A percentile compares a stretch with the other conserved stretches of the same genome.
These are phyloP conservation scores for Pichia terricola DNA, from an alignment of 1,139 yeast genomes.

Conservation along the genomic window DNA sequence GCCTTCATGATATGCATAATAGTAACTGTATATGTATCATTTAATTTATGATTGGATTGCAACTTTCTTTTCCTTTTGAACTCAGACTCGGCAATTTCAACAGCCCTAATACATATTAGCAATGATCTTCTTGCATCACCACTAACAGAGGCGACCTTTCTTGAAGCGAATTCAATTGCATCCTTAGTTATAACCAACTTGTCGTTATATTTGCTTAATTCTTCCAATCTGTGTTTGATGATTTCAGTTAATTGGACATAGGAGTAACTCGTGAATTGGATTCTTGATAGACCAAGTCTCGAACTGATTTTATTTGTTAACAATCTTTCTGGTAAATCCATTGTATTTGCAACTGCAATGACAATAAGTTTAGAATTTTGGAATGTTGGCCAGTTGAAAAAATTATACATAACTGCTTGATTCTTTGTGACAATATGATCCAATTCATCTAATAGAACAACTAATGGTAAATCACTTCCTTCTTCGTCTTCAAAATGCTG, in stretches of 20 bases:
- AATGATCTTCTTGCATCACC: slow-evolving; percentile 96
- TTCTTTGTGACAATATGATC: slow-evolving; percentile 84
- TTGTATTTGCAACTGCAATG: slow-evolving; percentile 90
- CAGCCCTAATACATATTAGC: slow-evolving; percentile 81
- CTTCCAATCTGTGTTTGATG: slow-evolving; percentile 59
- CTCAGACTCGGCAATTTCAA: slow-evolving; percentile 72
- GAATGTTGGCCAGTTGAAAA: slow-evolving; percentile 95
- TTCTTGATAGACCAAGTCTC: slow-evolving; percentile 77
- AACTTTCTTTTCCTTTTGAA: slow-evolving; percentile 27
- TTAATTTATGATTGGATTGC: slow-evolving; percentile 26
- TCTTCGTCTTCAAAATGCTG: slow-evolving; percentile 30
- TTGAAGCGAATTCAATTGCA: slow-evolving; percentile 84
- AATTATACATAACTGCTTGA: slow-evolving; percentile 87
- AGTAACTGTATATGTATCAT: slow-evolving; percentile 45
- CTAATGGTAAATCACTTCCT: slow-evolving; percentile 39
- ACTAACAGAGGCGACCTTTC: slow-evolving; percentile 91
- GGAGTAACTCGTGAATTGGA: slow-evolving; percentile 84
- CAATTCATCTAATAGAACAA: slow-evolving; percentile 81
- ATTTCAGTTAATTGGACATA: slow-evolving; percentile 69
- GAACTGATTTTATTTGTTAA: slow-evolving; percentile 85
- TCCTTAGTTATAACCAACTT: slow-evolving; percentile 45
- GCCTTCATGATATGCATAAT: slow-evolving; percentile 71
- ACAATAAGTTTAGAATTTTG: slow-evolving; percentile 72
- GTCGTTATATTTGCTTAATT: slow-evolving; percentile 33
- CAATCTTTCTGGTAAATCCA: slow-evolving; percentile 91